Evolutionary conservation across 306 rosid genomes (phyloP), one percentile per base, ranked within the genome.

Genomic region (Comarum palustre): DNA sequence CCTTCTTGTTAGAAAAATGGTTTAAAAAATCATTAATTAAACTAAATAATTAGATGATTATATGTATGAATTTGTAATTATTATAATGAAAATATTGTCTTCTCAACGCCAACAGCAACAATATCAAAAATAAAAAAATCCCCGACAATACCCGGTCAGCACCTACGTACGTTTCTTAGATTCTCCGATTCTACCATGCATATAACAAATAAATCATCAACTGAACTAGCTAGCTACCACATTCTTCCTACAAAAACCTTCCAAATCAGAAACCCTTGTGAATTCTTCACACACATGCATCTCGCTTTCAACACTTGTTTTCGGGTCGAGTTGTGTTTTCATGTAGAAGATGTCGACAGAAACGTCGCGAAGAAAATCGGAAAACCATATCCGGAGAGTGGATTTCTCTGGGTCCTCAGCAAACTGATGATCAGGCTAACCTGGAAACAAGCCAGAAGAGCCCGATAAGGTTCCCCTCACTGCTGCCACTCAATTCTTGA

Each of bases 401-500:
- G 38, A 58, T 58, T 58, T 29, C 66, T 16, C 42, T 60, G 66
- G 66, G 24, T 31, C 66, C 41, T 58, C 38, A 58, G 22, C 43
- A 32, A 61, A 7, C 42, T 27, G 58, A 8, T 51, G 27, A 51
- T n/a, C 64, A 58, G n/a, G 64, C 27, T 2, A 58, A 58, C n/a
- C 64, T 25, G 39, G 19, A 58, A 13, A 25, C 25, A 8, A 51
- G 64, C 63, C 20, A 14, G 46, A 51, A 11, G 46, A 58, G 61
- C 62, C 50, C 22, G 70, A 74, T 74, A 74, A 74, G 77, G 77
- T 74, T 74, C 29, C 27, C 36, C 29, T 58, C 46, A 71, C 25
- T 29, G 4, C 68, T 47, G 69, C 71, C 77, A 73, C 77, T 34
- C 77, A 63, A 47, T 45, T 13, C 63, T 70, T 2, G 50, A 52